These are phyloP conservation scores for Phlyctochytrium bullatum DNA, from an alignment of 192 early-diverging fungal genomes.

Conservation along the genomic window DNA sequence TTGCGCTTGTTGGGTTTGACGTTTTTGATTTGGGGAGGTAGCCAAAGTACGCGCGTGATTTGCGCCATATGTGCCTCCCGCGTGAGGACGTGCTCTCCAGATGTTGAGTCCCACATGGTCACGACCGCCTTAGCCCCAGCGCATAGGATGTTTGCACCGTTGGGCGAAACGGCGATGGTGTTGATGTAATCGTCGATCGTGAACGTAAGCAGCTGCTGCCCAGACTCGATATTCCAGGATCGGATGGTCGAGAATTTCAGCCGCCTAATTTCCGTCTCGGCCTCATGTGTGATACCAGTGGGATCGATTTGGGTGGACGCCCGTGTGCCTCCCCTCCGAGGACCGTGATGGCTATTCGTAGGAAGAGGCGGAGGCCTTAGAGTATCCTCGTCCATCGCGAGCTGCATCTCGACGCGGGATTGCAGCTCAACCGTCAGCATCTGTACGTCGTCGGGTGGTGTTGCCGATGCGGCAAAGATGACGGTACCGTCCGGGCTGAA, in stretches of 20 bases:
- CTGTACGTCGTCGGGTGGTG: constrained; percentile 25
- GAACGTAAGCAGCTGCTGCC: constrained; percentile 16
- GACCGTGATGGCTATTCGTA: too few relatives aligned
- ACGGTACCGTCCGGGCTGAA: constrained; percentile 17
- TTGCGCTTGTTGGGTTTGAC: not conserved
- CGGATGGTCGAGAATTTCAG: constrained; percentile 18
- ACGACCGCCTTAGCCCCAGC: constrained; percentile 17
- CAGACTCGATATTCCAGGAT: constrained; percentile 25
- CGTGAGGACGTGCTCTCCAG: constrained; percentile 14
- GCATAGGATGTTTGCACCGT: constrained; percentile 3
- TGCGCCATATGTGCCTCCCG: constrained; percentile 14
- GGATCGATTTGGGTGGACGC: not conserved
- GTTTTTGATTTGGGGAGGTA: constrained; percentile 3
- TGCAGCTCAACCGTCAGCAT: constrained; percentile 19
- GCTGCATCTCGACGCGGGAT: constrained; percentile 3
- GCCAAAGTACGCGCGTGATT: not conserved
- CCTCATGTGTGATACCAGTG: constrained; percentile 1
- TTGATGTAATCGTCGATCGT: constrained; percentile 21
- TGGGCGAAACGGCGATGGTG: constrained; percentile 8
- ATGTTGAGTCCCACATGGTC: not conserved
- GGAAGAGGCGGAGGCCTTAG: too few relatives aligned
- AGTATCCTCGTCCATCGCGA: not conserved
- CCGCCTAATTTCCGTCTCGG: constrained; percentile 17
- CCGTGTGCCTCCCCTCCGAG: not conserved
- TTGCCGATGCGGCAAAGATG: constrained; percentile 17